Percentiles rank a stretch among this genome's conserved stretches.
Conservation (phyloP, 768 basidiomycete genomes). For the Tylopilus sp. region DNA sequence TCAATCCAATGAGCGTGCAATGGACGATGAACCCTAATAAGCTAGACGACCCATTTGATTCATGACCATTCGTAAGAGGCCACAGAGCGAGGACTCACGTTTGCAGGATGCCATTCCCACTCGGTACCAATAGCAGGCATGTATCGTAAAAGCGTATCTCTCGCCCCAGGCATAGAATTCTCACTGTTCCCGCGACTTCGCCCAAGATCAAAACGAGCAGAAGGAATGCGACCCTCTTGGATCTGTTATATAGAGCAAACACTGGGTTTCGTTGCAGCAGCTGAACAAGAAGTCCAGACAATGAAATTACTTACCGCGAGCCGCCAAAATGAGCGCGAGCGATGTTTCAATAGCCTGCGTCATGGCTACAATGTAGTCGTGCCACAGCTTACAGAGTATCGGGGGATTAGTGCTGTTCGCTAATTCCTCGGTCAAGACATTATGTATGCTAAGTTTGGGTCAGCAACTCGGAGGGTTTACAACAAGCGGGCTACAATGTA, state of each 20-base stretch:
- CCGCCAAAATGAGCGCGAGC: conserved; percentile 15
- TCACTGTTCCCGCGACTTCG: not conserved
- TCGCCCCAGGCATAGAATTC: not conserved
- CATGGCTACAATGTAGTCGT: not conserved
- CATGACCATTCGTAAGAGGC: not conserved
- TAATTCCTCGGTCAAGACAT: conserved; percentile 1
- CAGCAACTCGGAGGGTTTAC: not conserved
- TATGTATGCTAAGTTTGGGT: conserved; percentile 9
- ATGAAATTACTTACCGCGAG: conserved; percentile 8
- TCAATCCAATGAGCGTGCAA: conserved; percentile 14
- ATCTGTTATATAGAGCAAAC: conserved; percentile 11
- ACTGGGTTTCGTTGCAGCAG: no score
- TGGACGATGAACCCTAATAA: conserved; percentile 12
- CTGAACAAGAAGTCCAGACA: no score
- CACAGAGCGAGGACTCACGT: not conserved
- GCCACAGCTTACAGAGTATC: conserved; percentile 10
- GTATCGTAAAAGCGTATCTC: not conserved
- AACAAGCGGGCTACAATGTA: not conserved
- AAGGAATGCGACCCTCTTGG: not conserved
- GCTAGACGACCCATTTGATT: not conserved
- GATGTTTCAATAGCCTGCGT: conserved; percentile 4
- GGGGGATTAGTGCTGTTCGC: conserved; percentile 8
- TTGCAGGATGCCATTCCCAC: not conserved
- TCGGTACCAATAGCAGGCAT: conserved; percentile 3
- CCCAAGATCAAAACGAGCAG: not conserved